Evolutionary conservation across 176 grass and related monocot genomes (phyloP).

Genomic region (Miscanthus lutarioriparius): DNA sequence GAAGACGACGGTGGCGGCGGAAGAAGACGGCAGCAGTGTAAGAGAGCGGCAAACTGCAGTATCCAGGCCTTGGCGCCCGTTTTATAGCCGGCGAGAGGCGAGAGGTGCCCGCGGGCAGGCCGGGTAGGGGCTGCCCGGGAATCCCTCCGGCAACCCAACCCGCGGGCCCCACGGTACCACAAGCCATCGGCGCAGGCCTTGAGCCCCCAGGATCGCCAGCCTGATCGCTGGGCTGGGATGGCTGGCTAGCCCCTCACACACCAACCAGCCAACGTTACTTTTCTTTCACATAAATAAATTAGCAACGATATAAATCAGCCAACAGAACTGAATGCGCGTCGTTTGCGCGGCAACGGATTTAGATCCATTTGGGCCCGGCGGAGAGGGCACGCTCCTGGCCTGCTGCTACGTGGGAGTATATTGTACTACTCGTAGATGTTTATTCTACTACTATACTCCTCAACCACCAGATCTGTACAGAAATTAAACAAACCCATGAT

Average conservation of each 20-base stretch:
- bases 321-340: too few relatives aligned
- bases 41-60: conserved; percentile 53
- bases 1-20: background rate
- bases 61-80: background rate
- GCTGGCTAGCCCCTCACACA: too few relatives aligned
- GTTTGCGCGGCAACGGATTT: conserved; percentile 11
- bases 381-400: background rate
- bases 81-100: conserved; percentile 27
- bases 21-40: background rate
- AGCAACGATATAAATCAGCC: too few relatives aligned
- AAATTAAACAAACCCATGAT: too few relatives aligned
- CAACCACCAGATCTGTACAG: too few relatives aligned
- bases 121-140: conserved; percentile 29
- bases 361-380: background rate
- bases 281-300: too few relatives aligned
- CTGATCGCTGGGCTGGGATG: too few relatives aligned
- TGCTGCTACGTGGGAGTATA: too few relatives aligned
- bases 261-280: too few relatives aligned
- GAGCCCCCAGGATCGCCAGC: too few relatives aligned
- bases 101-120: conserved; percentile 25
- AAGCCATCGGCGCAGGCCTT: background rate
- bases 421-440: too few relatives aligned
- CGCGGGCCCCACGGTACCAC: background rate
- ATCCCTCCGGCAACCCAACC: background rate
- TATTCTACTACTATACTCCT: too few relatives aligned